Evolutionary conservation across 768 basidiomycete genomes (phyloP).

Genomic region (Lyophyllum atratum): DNA sequence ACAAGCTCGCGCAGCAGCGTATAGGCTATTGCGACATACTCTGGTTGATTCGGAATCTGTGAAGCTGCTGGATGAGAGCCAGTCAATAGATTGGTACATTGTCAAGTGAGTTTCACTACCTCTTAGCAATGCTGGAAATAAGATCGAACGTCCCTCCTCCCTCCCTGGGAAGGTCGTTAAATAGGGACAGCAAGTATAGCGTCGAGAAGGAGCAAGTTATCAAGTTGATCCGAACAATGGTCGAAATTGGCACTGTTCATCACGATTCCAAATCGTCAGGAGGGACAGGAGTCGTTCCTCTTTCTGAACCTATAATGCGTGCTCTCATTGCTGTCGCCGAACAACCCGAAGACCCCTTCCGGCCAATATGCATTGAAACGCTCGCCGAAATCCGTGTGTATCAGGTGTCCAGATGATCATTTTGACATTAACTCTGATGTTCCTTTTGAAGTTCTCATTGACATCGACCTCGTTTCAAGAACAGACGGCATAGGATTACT

Average conservation of each 20-base stretch:
- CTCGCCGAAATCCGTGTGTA: conserved; percentile 85
- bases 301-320: conserved; percentile 80
- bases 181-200: conserved; percentile 79
- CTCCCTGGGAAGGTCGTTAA: conserved; percentile 73
- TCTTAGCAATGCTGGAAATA: conserved; percentile 5
- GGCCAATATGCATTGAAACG: conserved; percentile 80
- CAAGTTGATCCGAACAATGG: conserved; percentile 81
- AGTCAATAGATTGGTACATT: conserved; percentile 86
- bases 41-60: conserved; percentile 77
- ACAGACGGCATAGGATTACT: conserved; percentile 87
- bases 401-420: neutral
- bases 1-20: conserved; percentile 78
- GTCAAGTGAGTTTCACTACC: conserved; percentile 61
- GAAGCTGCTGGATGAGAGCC: conserved; percentile 52
- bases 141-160: conserved; percentile 7
- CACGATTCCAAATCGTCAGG: conserved; percentile 44
- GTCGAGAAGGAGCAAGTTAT: conserved; percentile 92
- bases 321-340: conserved; percentile 94
- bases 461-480: conserved; percentile 77
- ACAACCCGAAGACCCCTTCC: conserved; percentile 87
- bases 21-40: conserved; percentile 79
- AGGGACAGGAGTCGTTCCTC: conserved; percentile 50
- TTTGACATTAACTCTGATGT: neutral
- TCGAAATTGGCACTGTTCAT: conserved; percentile 71
- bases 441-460: conserved; percentile 69